These are phyloP conservation scores for Talaromyces sp. DNA, from an alignment of 2,329 filamentous ascomycete genomes.

Conservation along the genomic window DNA sequence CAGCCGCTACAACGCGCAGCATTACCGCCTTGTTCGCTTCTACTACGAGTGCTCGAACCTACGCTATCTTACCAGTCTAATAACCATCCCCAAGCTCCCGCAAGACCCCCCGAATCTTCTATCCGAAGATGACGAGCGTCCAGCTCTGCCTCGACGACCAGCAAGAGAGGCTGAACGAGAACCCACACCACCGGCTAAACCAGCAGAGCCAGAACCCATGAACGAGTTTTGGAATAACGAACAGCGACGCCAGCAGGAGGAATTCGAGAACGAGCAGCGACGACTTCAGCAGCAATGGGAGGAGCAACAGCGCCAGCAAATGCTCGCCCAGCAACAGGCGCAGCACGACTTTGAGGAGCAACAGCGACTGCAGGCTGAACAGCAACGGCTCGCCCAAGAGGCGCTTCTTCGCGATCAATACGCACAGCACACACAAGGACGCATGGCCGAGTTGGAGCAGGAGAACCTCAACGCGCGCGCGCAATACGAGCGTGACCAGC, in stretches of 20 bases:
- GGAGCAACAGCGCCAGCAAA: slow-evolving; percentile 72
- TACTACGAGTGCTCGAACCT: slow-evolving; percentile 99
- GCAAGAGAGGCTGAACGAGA: slow-evolving; percentile 62
- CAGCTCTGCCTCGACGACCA: slow-evolving; percentile 74
- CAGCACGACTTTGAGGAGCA: slow-evolving; percentile 97
- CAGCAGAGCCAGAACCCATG: slow-evolving; percentile 83
- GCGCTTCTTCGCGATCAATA: slow-evolving; percentile 83
- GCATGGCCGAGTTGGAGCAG: slow-evolving; percentile 89
- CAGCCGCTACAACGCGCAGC: slow-evolving; percentile 86
- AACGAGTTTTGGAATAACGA: slow-evolving; percentile 98
- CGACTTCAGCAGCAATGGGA: slow-evolving; percentile 84
- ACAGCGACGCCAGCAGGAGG: slow-evolving; percentile 81
- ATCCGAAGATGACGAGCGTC: slow-evolving; percentile 75
- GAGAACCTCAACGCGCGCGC: slow-evolving; percentile 92
- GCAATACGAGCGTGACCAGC: slow-evolving; percentile 94
- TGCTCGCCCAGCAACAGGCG: slow-evolving; percentile 75
- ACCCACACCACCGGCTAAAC: slow-evolving; percentile 63
- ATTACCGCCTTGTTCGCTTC: slow-evolving; percentile 93
- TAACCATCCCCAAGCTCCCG: slow-evolving; percentile 91
- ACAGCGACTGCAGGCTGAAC: slow-evolving; percentile 78
- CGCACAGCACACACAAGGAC: slow-evolving; percentile 88
- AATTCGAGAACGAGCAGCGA: slow-evolving; percentile 91
- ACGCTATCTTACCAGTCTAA: slow-evolving; percentile 90
- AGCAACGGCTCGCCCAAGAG: slow-evolving; percentile 86
- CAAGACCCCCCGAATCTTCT: slow-evolving; percentile 89